Evolutionary conservation across 495 filamentous ascomycete species (phyloP).

Genomic region (Sabuloglossum arenarium): DNA sequence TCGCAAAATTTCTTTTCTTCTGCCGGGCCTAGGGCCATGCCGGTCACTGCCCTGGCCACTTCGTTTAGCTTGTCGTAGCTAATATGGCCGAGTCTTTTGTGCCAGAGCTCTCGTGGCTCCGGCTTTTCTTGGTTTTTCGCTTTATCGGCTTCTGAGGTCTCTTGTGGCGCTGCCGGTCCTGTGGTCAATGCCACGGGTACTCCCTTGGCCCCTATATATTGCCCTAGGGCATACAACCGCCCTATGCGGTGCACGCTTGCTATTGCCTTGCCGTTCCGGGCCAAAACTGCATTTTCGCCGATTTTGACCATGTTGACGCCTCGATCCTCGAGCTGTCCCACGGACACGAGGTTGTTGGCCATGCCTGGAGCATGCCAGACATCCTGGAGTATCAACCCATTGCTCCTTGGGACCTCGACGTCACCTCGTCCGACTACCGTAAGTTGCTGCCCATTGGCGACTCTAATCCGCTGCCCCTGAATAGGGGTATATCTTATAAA

Average conservation of each 20-base stretch:
- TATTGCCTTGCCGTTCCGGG: neutral
- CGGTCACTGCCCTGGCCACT: neutral
- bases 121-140: neutral
- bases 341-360: neutral
- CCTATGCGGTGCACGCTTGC: neutral
- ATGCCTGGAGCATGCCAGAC: neutral
- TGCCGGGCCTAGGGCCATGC: neutral
- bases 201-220: neutral
- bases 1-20: neutral
- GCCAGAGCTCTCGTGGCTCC: neutral
- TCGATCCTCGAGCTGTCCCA: neutral
- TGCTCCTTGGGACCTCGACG: neutral
- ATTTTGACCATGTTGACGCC: neutral
- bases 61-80: neutral
- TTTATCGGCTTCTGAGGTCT: neutral
- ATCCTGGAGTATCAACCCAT: neutral
- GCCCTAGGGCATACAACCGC: neutral
- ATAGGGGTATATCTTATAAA: neutral
- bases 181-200: neutral
- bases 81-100: neutral
- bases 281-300: neutral
- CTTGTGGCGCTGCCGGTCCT: neutral
- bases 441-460: neutral
- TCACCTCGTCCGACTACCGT: neutral
- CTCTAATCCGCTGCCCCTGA: neutral